These are phyloP conservation scores for Torulaspora franciscae DNA, from an alignment of 805 yeast genomes.

Conservation along the genomic window DNA sequence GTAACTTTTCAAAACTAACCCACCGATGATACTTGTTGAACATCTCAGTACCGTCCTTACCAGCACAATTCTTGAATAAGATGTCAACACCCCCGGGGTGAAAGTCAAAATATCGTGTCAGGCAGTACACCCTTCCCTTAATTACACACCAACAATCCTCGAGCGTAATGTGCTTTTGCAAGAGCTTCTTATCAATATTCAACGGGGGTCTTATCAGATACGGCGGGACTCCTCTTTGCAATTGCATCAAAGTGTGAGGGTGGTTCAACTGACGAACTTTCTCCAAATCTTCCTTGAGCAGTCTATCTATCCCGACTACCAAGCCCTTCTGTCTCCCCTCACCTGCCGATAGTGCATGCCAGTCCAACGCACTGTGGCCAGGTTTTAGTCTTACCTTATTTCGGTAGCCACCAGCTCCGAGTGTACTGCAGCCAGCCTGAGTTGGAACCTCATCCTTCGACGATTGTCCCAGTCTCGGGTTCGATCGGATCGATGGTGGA, in stretches of 20 bases:
- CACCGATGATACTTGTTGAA: constrained; percentile 69
- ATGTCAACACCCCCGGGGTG: constrained; percentile 93
- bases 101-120: constrained; percentile 75
- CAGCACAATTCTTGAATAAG: constrained; percentile 65
- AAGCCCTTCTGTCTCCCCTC: constrained; percentile 18
- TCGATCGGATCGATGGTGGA: constrained; percentile 4
- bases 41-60: constrained; percentile 71
- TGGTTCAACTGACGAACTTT: constrained; percentile 18
- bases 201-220: constrained; percentile 41
- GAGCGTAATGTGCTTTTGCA: constrained; percentile 51
- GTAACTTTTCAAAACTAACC: constrained; percentile 83
- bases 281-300: constrained; percentile 12
- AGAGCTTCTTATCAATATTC: constrained; percentile 51
- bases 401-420: constrained; percentile 23
- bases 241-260: constrained; percentile 15
- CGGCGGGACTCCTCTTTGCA: constrained; percentile 19
- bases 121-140: constrained; percentile 74
- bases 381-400: constrained; percentile 36
- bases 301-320: constrained; percentile 19
- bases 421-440: constrained; percentile 22
- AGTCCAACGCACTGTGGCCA: constrained; percentile 35
- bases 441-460: background rate
- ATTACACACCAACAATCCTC: constrained; percentile 85
- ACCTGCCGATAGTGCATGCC: constrained; percentile 23
- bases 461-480: background rate